These are phyloP conservation scores for Tetracladium marchalianum DNA, from an alignment of 495 filamentous ascomycete genomes.

Conservation along the genomic window DNA sequence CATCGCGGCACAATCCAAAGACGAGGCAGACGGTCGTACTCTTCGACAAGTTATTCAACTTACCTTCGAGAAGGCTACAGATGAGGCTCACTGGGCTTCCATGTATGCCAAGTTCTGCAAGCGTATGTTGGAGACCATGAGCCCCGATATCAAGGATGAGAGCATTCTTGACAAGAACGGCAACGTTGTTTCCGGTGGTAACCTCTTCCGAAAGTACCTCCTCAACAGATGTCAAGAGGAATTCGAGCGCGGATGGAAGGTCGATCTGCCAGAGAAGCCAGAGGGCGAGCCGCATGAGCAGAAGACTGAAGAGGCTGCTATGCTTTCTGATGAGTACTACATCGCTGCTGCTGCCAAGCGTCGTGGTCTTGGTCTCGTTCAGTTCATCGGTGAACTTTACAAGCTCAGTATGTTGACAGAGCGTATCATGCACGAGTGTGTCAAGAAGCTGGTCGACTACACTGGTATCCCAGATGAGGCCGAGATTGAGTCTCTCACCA, in stretches of 20 bases:
- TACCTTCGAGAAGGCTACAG: conserved; percentile 97
- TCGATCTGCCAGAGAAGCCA: conserved; percentile 71
- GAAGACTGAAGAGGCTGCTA: conserved; percentile 54
- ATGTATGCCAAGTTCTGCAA: conserved; percentile 99
- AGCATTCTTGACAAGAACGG: conserved; percentile 78
- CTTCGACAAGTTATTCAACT: conserved; percentile 96
- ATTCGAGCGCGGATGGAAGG: conserved; percentile 97
- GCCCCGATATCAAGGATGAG: conserved; percentile 89
- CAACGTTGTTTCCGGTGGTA: conserved; percentile 81
- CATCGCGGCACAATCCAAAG: conserved; percentile 90
- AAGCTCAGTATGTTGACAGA: conserved; percentile 97
- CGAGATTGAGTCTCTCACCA: conserved; percentile 89
- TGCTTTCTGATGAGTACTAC: conserved; percentile 98
- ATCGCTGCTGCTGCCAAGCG: conserved; percentile 91
- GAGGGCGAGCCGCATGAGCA: conserved; percentile 50
- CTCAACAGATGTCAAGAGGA: conserved; percentile 98
- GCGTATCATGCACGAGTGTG: conserved; percentile 99
- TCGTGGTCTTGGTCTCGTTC: conserved; percentile 91
- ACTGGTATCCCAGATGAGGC: conserved; percentile 89
- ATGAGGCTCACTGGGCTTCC: conserved; percentile 96
- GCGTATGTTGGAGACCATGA: conserved; percentile 94
- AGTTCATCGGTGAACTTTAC: conserved; percentile 99
- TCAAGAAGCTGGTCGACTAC: conserved; percentile 92
- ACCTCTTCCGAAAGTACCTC: conserved; percentile 94
- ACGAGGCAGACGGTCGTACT: conserved; percentile 88